Conservation (phyloP, 768 basidiomycete genomes). For the Boletus subparvulus region DNA sequence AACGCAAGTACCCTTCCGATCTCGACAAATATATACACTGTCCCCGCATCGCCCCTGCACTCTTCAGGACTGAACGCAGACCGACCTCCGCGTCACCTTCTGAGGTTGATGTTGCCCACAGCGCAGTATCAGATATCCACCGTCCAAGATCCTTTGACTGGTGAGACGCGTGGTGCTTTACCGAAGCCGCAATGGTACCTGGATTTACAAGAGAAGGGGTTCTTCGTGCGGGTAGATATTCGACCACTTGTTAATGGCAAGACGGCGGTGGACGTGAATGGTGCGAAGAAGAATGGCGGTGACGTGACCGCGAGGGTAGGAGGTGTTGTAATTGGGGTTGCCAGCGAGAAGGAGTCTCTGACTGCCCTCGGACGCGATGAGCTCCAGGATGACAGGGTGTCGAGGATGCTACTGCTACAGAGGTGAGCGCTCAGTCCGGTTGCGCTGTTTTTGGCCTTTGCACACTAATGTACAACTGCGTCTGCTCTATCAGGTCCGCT, state of each 20-base stretch:
- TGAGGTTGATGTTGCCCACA: slow-evolving; percentile 79
- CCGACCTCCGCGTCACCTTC: slow-evolving; percentile 62
- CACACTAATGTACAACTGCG: slow-evolving; percentile 1
- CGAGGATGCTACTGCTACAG: slow-evolving; percentile 64
- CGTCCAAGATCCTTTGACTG: slow-evolving; percentile 79
- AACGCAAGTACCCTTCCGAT: slow-evolving; percentile 46
- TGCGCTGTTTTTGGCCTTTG: slow-evolving; percentile 3
- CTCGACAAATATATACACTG: slow-evolving; percentile 60
- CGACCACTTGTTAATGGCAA: slow-evolving; percentile 42
- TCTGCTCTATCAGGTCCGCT: slow-evolving; percentile 41
- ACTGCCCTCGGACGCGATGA: slow-evolving; percentile 73
- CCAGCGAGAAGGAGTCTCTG: slow-evolving; percentile 75
- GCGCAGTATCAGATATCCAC: slow-evolving; percentile 76
- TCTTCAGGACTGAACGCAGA: slow-evolving; percentile 63
- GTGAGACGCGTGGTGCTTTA: slow-evolving; percentile 57
- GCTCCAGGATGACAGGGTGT: slow-evolving; percentile 67
- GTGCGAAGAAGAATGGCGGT: slow-evolving; percentile 8
- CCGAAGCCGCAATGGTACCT: slow-evolving; percentile 72
- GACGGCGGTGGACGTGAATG: slow-evolving; percentile 3
- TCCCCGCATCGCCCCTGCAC: slow-evolving; percentile 81
- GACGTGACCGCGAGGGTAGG: slow-evolving; percentile 32
- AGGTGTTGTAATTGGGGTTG: slow-evolving; percentile 43
- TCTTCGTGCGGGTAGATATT: slow-evolving; percentile 56
- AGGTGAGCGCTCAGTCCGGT: slow-evolving; percentile 43
- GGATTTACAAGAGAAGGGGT: slow-evolving; percentile 59